These are phyloP conservation scores for Przewalskia tangutica DNA, from an alignment of 257 asterid genomes.

Conservation along the genomic window DNA sequence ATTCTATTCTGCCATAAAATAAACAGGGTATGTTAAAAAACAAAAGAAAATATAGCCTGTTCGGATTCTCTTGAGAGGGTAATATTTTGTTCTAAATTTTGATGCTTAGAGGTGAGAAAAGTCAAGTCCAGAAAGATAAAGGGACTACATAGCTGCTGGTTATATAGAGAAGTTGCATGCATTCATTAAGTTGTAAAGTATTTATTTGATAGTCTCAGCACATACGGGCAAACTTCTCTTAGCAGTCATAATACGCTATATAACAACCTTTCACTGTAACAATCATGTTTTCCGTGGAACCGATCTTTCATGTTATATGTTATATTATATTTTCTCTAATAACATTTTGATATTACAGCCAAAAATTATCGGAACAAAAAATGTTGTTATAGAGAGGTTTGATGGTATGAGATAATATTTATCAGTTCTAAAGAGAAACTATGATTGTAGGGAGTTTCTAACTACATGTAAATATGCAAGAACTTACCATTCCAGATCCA, in stretches of 20 bases:
- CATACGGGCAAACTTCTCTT: too few relatives aligned
- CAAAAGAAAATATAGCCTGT: not conserved
- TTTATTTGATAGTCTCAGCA: not conserved
- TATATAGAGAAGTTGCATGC: not conserved
- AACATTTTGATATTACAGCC: too few relatives aligned
- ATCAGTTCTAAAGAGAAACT: not conserved
- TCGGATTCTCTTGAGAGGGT: not conserved
- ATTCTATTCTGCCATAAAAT: not conserved
- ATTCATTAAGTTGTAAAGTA: not conserved
- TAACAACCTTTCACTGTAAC: too few relatives aligned
- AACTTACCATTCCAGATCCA: constrained; percentile 81
- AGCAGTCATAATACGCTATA: too few relatives aligned
- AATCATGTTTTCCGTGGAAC: too few relatives aligned
- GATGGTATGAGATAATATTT: not conserved
- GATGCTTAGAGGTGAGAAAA: not conserved
- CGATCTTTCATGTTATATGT: too few relatives aligned
- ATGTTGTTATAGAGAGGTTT: too few relatives aligned
- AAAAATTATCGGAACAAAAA: too few relatives aligned
- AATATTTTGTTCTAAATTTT: not conserved
- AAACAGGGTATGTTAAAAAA: not conserved
- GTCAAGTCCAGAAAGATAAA: not conserved
- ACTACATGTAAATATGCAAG: not conserved
- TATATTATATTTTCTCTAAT: too few relatives aligned
- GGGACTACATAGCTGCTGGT: not conserved
- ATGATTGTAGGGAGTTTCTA: not conserved